phyloP scores from a whole-genome alignment of 2,329 filamentous ascomycete genomes.

The Blumeria hordei region DNA sequence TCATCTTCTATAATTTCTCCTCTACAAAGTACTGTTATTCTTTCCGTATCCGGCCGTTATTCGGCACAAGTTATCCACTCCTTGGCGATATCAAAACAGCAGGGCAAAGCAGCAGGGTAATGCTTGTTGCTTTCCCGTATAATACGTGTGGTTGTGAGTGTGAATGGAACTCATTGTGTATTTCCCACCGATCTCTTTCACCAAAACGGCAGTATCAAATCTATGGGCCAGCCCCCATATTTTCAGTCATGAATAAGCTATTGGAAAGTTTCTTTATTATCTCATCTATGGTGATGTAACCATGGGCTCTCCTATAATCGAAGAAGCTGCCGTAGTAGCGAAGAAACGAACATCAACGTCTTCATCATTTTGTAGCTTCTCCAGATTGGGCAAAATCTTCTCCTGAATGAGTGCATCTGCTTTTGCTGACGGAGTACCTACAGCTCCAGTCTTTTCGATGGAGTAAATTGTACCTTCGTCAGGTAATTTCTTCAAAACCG shows the following conservation, averaged over 20 bases:
- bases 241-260: background rate
- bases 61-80: no score
- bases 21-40: no score
- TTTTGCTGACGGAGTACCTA: conserved; percentile 36
- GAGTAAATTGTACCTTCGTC: conserved; percentile 69
- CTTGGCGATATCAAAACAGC: no score
- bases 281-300: conserved; percentile 23
- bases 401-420: conserved; percentile 64
- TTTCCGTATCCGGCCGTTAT: no score
- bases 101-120: no score
- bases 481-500: conserved; percentile 75
- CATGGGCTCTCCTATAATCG: conserved; percentile 25
- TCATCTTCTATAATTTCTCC: no score
- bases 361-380: conserved; percentile 90
- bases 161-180: no score
- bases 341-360: conserved; percentile 98
- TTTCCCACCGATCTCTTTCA: no score
- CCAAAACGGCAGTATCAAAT: no score
- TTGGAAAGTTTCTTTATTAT: conserved; percentile 10
- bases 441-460: conserved; percentile 53
- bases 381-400: conserved; percentile 67
- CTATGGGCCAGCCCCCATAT: background rate
- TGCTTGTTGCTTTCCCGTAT: no score
- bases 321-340: conserved; percentile 61
- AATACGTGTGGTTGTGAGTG: no score